Evolutionary conservation across 257 asterid genomes (phyloP).

Genomic region (Jasminum sambac): DNA sequence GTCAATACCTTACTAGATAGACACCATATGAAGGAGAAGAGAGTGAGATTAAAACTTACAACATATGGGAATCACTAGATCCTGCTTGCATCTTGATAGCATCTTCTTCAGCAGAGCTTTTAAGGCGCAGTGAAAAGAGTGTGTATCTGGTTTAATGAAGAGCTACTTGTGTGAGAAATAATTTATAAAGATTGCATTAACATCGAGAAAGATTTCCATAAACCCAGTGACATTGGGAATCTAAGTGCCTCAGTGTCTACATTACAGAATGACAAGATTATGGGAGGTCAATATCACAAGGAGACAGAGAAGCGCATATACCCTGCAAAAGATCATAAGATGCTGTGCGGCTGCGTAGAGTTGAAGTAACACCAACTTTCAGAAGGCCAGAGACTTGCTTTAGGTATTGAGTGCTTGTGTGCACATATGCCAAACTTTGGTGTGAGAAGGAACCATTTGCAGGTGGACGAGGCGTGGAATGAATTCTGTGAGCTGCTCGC

Average conservation of each 20-base stretch:
- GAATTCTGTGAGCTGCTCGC: constrained; percentile 42
- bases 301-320: neutral
- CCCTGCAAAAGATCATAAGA: constrained; percentile 49
- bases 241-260: neutral
- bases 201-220: neutral
- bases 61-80: constrained; percentile 49
- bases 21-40: constrained; percentile 4
- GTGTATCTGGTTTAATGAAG: constrained; percentile 37
- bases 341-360: constrained; percentile 51
- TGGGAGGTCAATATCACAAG: neutral
- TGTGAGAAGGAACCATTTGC: constrained; percentile 48
- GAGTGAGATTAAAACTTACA: constrained; percentile 35
- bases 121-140: constrained; percentile 42
- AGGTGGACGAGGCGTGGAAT: constrained; percentile 39
- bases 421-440: constrained; percentile 53
- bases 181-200: neutral
- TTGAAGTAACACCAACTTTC: constrained; percentile 46
- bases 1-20: constrained; percentile 23
- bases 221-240: neutral
- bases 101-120: constrained; percentile 57
- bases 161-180: constrained; percentile 11
- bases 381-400: constrained; percentile 59
- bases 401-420: constrained; percentile 45
- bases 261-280: neutral
- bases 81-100: constrained; percentile 52